Evolutionary conservation across 2,329 filamentous ascomycete species (phyloP).

Genomic region (Xylariaceae sp.): DNA sequence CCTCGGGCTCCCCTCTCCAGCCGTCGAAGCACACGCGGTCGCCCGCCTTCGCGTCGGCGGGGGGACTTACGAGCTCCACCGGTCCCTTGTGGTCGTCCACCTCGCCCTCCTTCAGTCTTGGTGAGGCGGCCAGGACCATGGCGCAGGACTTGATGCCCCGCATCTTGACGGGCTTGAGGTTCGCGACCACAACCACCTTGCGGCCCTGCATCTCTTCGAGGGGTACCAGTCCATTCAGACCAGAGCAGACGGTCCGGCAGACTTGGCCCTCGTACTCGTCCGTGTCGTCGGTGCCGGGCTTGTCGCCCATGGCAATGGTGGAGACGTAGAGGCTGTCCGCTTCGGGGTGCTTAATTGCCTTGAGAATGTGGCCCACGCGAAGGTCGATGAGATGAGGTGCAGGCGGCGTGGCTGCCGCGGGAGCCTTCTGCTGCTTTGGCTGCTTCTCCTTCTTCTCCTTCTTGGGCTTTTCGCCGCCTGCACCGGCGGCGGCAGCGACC

Average conservation of each 20-base stretch:
- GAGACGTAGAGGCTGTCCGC: conserved; percentile 94
- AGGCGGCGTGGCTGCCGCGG: conserved; percentile 61
- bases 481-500: conserved; percentile 37
- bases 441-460: conserved; percentile 91
- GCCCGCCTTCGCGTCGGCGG: conserved; percentile 69
- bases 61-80: conserved; percentile 85
- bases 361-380: conserved; percentile 93
- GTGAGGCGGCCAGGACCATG: conserved; percentile 95
- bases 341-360: conserved; percentile 91
- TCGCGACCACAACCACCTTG: conserved; percentile 92
- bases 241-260: conserved; percentile 93
- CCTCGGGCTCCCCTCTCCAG: conserved; percentile 88
- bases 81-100: conserved; percentile 79
- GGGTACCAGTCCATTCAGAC: conserved; percentile 85
- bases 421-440: conserved; percentile 63
- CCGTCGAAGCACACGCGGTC: conserved; percentile 91
- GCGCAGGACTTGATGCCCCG: conserved; percentile 66
- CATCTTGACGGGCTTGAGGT: conserved; percentile 99
- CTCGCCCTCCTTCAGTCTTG: conserved; percentile 73
- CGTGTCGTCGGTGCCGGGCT: conserved; percentile 79
- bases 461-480: conserved; percentile 43
- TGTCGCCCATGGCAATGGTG: conserved; percentile 89
- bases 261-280: conserved; percentile 85
- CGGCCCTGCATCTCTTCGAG: conserved; percentile 95
- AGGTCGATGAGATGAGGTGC: conserved; percentile 87